Base-by-base conservation (phyloP, 2,329 filamentous ascomycete species). In the Plectosphaerella cucumerina region DNA sequence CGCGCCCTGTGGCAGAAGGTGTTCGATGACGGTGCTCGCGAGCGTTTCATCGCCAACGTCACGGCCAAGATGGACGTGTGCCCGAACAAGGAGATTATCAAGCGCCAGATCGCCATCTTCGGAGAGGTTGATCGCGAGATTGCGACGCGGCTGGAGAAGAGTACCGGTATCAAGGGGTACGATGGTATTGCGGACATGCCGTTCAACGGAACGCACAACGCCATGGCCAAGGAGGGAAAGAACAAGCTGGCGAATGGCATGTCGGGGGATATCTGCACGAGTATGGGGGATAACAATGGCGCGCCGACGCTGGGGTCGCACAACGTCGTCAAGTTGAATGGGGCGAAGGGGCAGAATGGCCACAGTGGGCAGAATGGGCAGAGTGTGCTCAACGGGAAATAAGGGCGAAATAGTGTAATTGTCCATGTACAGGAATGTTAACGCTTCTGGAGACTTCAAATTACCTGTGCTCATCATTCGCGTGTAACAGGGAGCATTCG, bases 31-130 rank as follows among this genome's bases (percentile, higher is more conserved):
- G 71, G 69, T 11, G 81, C 81, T 0, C 74, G 74, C 48, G 73
- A 81, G 59, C 73, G 82, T 0, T 83, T 84, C 65, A 71, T 86
- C 63, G 72, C 69, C 37, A 86, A 85, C 50, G 75, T 84, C 4
- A 73, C 78, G 0, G 80, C 80, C 3, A 83, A 86, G 66, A 85
- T 85, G 80, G 69, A 66, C 23, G 73, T 74, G 3, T 85, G 81
- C 62, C 70, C 68, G 46, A 70, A 82, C 42, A 68, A 82, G 56
- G 82, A 85, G 63, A 77, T 84, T 3, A 70, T 86, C 64, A 84
- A 82, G 73, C 70, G 82, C 15, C 80, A 85, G 65, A 85, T 86
- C 53, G 77, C 74, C 48, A 86, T 86, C 61, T 85, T 85, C 73
- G 72, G 82, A 2, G 81, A 85, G 60, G 82, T 86, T 0, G 77